Base-by-base conservation (phyloP, 192 early-diverging fungal genomes). In the Coemansia sp. region DNA sequence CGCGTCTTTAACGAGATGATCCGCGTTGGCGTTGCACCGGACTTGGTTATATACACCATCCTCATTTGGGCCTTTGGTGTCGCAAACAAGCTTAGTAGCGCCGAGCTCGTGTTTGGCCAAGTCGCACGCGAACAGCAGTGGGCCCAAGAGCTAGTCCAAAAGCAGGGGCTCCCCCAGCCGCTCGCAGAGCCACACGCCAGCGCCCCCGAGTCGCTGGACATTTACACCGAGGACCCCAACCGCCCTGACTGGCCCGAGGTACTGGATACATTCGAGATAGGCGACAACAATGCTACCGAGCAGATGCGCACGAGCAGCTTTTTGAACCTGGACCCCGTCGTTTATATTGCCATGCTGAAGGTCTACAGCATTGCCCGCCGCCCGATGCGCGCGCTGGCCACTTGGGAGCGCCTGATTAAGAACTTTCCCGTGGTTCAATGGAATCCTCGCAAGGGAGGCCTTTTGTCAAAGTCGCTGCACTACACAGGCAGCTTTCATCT, bases 1-100 rank as follows among this genome's bases (percentile, higher is more conserved):
- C 76, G 78, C 40, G 84, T 92, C 13, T 90, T 91, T 15, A 86
- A 86, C 68, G 80, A 84, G 68, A 88, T 92, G 72, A 53, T 90
- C 3, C 77, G 86, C 61, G 74, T 86, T 27, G 85, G 79, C 38
- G 47, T 80, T 7, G 60, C 55, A 29, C 83, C 83, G 13, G 79
- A 76, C 34, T 50, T 78, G 27, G 78, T 73, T 29, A 70, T 78
- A 9, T 85, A 85, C 63, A 77, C 75, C n/a, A 85, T 85, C 20
- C 57, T 85, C 12, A 85, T 85, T 3, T 71, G 66, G 44, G 78
- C 83, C 0, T 85, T 85, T 64, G 75, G 75, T 8, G 34, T 60
- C 0, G 66, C 46, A 0, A 33, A 49, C 12, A 65, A 52, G 63
- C 43, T 67, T 7, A 16, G n/a, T 2, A 69, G 65, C 33, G 83